Percentiles rank a stretch among this genome's conserved stretches.
Evolutionary conservation across 768 basidiomycete genomes (phyloP).

Genomic region (Lactifluus pinguis): DNA sequence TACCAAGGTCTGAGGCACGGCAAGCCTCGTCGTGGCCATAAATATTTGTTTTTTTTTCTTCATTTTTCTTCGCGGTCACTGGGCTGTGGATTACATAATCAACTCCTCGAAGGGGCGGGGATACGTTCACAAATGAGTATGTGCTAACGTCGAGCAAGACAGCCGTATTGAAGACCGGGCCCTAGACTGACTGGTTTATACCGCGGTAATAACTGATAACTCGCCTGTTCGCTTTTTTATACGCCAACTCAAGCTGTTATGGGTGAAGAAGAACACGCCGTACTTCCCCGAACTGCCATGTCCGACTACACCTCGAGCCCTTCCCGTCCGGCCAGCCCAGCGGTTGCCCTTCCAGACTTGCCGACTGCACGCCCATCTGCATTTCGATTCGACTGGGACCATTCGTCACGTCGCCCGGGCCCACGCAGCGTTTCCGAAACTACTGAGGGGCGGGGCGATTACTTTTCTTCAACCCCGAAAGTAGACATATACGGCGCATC

Average conservation of each 20-base stretch:
- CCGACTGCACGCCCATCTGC: slow-evolving; percentile 38
- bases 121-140: neutral
- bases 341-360: slow-evolving; percentile 35
- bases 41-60: neutral
- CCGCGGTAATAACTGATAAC: neutral
- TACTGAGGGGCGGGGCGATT: slow-evolving; percentile 57
- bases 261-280: neutral
- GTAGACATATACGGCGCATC: slow-evolving; percentile 39
- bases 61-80: neutral
- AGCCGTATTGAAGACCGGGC: neutral
- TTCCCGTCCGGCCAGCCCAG: slow-evolving; percentile 51
- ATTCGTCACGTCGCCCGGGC: slow-evolving; percentile 43
- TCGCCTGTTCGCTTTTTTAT: neutral
- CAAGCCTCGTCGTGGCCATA: slow-evolving; percentile 18
- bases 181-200: neutral
- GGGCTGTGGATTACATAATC: neutral
- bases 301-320: slow-evolving; percentile 41
- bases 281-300: slow-evolving; percentile 20
- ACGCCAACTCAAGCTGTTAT: neutral
- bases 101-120: neutral
- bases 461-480: slow-evolving; percentile 37
- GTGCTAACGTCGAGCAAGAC: neutral
- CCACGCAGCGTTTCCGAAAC: slow-evolving; percentile 69
- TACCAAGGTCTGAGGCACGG: slow-evolving; percentile 8
- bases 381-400: slow-evolving; percentile 74